Evolutionary conservation across 2,329 filamentous ascomycete genomes (phyloP), one percentile per base, ranked within the genome.

Genomic region (Botrytis medusae): DNA sequence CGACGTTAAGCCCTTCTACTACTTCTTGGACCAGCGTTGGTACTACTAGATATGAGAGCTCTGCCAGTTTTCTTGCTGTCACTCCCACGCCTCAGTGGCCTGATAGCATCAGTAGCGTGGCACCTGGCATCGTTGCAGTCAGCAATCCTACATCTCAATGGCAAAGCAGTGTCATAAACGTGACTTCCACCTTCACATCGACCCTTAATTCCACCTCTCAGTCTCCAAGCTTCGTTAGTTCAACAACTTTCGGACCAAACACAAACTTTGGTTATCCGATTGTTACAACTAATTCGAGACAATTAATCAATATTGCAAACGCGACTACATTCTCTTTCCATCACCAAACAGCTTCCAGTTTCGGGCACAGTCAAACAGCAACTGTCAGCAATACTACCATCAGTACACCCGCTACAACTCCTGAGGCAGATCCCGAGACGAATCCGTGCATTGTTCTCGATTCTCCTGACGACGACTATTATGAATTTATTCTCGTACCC

Each of bases 401-500:
- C n/a, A 32, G 18, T 29, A 46, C 18, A 44, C 4, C 25, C 48
- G 48, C n/a, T 9, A n/a, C 48, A 54, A 12, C 48, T n/a, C 48
- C 48, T 37, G 6, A 25, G 20, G 8, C 32, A n/a, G 37, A 63
- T 22, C 29, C 20, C 18, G 40, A 46, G 40, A 9, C n/a, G 25
- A 29, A 25, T 29, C 12, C 29, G 7, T 71, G 59, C 44, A 71
- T 71, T 63, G 29, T 34, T 7, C 34, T 22, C 51, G 48, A 71
- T 29, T 34, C 46, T 18, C 40, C 60, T 10, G 29, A 61, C 22
- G 57, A 63, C 12, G 40, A 44, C 10, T 63, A 44, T 29, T 63
- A 44, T 42, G 61, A 63, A n/a, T 63, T 63, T n/a, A 63, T 63
- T 63, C 73, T 80, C 29, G 34, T 77, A 18, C 77, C 78, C 25